phyloP scores from a whole-genome alignment of 164 flowering plant genomes.

The Buxus sempervirens region DNA sequence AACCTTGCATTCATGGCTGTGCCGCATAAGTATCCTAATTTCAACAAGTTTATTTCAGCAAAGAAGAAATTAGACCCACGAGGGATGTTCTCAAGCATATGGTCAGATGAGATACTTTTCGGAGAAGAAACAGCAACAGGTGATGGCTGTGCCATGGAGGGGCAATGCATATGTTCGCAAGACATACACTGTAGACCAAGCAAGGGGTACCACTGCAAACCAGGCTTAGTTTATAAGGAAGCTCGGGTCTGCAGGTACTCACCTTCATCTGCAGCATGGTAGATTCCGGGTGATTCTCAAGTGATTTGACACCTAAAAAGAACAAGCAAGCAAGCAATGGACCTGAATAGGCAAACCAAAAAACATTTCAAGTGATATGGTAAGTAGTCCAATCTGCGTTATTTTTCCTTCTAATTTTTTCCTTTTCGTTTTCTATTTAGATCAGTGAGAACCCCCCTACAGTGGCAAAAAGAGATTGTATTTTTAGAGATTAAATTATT shows the following conservation, averaged over 20 bases:
- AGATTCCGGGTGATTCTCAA: neutral
- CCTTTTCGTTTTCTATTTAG: too few relatives aligned
- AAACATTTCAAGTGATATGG: too few relatives aligned
- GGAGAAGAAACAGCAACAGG: slow-evolving; percentile 32
- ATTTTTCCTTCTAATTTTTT: too few relatives aligned
- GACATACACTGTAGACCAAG: slow-evolving; percentile 74
- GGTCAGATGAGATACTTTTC: slow-evolving; percentile 58
- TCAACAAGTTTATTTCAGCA: slow-evolving; percentile 49
- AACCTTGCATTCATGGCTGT: slow-evolving; percentile 61
- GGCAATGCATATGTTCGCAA: slow-evolving; percentile 66
- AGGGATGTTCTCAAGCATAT: slow-evolving; percentile 58
- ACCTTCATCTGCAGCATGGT: slow-evolving; percentile 17
- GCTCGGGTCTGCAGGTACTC: slow-evolving; percentile 71
- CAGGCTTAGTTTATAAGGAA: slow-evolving; percentile 56
- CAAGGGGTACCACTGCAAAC: slow-evolving; percentile 55
- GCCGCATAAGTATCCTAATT: slow-evolving; percentile 49
- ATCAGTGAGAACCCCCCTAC: too few relatives aligned
- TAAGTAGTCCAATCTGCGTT: too few relatives aligned
- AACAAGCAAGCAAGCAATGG: neutral
- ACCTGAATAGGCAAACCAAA: neutral
- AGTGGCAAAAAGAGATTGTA: too few relatives aligned
- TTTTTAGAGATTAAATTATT: neutral
- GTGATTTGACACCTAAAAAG: neutral
- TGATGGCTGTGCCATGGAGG: slow-evolving; percentile 83
- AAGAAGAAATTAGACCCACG: slow-evolving; percentile 57